Conservation (phyloP, 1,139 yeast species). For the Taphrina communis region DNA sequence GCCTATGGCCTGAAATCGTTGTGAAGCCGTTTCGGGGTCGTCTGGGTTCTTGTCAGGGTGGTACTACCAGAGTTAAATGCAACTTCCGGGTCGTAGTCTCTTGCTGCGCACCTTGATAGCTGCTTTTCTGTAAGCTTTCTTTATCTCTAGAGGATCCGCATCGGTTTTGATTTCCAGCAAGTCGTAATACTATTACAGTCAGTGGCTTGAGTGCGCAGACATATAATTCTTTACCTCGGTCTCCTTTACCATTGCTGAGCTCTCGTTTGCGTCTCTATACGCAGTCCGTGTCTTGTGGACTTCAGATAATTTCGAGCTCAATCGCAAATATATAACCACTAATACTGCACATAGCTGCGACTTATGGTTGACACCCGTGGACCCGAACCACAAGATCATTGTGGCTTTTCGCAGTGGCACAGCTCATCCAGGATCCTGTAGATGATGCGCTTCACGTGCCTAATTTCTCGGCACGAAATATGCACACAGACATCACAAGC, state of each 20-base stretch:
- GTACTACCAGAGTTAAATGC: conserved; percentile 3
- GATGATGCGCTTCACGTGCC: background rate
- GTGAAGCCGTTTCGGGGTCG: conserved; percentile 47
- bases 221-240: conserved; percentile 17
- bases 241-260: conserved; percentile 32
- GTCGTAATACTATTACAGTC: conserved; percentile 69
- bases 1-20: conserved; percentile 59
- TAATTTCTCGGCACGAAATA: too few species aligned
- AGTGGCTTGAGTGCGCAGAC: background rate
- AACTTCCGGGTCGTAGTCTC: background rate
- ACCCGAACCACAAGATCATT: background rate
- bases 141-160: conserved; percentile 83
- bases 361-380: too few species aligned
- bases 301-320: too few species aligned
- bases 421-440: background rate
- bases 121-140: conserved; percentile 84
- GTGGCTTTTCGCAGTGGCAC: conserved; percentile 9
- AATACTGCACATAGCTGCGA: too few species aligned
- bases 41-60: conserved; percentile 44
- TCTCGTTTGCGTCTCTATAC: too few species aligned
- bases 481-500: too few species aligned
- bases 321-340: too few species aligned
- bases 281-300: too few species aligned
- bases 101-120: conserved; percentile 22
- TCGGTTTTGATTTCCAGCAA: conserved; percentile 67